Evolutionary conservation across 345 rosid genomes (phyloP).

Genomic region (Salix caprea): DNA sequence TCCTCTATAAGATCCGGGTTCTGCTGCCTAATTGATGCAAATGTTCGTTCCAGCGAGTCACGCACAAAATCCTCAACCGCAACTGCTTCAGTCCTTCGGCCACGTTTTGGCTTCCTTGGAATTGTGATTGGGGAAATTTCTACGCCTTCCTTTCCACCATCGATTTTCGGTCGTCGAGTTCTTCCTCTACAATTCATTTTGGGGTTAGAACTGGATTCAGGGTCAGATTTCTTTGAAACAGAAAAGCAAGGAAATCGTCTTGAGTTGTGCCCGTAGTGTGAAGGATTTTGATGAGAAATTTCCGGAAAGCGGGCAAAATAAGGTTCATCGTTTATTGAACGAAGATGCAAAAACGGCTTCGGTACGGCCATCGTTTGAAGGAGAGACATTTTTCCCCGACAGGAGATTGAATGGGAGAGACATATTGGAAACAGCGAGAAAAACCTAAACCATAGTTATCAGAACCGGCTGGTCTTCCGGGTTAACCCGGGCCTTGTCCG

Average conservation of each 20-base stretch:
- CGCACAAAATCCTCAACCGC: conserved; percentile 83
- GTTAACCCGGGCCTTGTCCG: too few relatives aligned
- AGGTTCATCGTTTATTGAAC: conserved; percentile 2
- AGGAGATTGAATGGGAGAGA: too few relatives aligned
- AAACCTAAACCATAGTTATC: too few relatives aligned
- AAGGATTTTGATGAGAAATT: background rate
- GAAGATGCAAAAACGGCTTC: conserved; percentile 20
- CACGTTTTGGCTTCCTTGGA: conserved; percentile 63
- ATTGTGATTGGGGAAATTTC: conserved; percentile 35
- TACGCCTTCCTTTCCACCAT: conserved; percentile 19
- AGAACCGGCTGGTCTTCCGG: too few relatives aligned
- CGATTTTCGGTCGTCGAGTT: conserved; percentile 11
- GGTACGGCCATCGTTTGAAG: conserved; percentile 26
- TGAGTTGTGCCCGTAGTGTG: background rate
- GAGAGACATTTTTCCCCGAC: conserved; percentile 25
- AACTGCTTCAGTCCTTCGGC: conserved; percentile 71
- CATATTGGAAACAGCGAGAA: too few relatives aligned
- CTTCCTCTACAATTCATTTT: conserved; percentile 22
- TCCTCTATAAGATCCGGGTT: conserved; percentile 49
- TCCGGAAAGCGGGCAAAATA: background rate
- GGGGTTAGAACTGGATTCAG: conserved; percentile 35
- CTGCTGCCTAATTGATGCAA: conserved; percentile 56
- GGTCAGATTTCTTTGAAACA: conserved; percentile 38
- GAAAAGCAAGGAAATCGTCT: conserved; percentile 31
- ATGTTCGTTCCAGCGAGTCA: conserved; percentile 54